Conservation (phyloP, 768 basidiomycete species). For the Mycena venus region DNA sequence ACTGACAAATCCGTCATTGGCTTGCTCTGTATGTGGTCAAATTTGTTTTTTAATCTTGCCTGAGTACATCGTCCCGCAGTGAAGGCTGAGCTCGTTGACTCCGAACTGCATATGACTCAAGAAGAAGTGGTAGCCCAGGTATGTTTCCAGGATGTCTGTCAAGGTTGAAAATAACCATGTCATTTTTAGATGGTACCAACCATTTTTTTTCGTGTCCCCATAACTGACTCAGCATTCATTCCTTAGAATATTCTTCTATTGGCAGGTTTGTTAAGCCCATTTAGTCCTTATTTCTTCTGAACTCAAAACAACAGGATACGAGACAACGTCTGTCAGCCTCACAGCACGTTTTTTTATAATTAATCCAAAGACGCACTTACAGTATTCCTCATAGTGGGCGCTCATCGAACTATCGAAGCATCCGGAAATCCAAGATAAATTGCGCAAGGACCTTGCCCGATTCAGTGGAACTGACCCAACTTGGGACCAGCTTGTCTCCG, state of each 20-base stretch:
- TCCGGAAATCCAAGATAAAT: conserved; percentile 44
- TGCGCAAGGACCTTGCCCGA: conserved; percentile 47
- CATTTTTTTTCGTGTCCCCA: neutral
- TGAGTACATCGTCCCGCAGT: conserved; percentile 10
- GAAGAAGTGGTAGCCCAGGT: conserved; percentile 48
- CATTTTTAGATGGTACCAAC: neutral
- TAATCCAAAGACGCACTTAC: neutral
- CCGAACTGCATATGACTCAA: conserved; percentile 35
- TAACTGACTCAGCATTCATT: neutral
- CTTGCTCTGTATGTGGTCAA: conserved; percentile 5
- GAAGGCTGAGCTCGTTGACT: conserved; percentile 19
- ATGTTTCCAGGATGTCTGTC: neutral
- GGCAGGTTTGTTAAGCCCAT: conserved; percentile 5
- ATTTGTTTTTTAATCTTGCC: neutral
- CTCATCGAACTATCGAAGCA: conserved; percentile 51
- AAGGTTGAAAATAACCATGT: neutral
- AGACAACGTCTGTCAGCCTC: conserved; percentile 52
- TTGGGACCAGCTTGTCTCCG: conserved; percentile 52
- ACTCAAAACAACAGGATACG: conserved; percentile 47
- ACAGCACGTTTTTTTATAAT: conserved; percentile 26
- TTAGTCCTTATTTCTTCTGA: neutral
- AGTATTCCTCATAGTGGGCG: conserved; percentile 44
- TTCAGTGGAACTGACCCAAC: conserved; percentile 45
- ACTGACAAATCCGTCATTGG: conserved; percentile 25
- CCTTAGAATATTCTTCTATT: conserved; percentile 52